Evolutionary conservation across 169 alveolate genomes (phyloP), one percentile per base, ranked within the genome.

Genomic region (Plasmodium sp.): DNA sequence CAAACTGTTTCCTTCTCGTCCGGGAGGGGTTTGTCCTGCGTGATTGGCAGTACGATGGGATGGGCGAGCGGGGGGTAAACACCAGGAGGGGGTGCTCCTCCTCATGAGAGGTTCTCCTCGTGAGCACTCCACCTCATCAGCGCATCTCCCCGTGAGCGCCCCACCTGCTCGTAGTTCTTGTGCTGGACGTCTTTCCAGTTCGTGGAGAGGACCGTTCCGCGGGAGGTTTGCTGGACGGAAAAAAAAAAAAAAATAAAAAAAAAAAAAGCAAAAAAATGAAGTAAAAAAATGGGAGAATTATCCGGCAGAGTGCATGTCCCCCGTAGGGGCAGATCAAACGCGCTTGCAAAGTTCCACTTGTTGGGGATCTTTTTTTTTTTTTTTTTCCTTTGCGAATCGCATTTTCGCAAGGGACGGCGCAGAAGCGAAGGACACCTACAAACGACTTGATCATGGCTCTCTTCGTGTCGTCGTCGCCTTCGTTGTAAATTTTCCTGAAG

Each of bases 391-490:
- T 45, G n/a, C n/a, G 39, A 27, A 0, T 14, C 75, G 75, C 4
- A 9, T 62, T n/a, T 12, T 62, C 18, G 9, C 22, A 62, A 12
- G 58, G 58, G 56, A 45, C n/a, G 62, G 22, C 62, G 62, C 62
- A 12, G 62, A 51, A 51, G 16, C 22, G 27, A 2, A 16, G 12
- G 62, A 27, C 80, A 72, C 81, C 12, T 84, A 84, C 93, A 16
- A 84, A 84, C 1, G 93, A 84, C 54, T 84, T 84, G 18, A 84
- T 74, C 93, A 84, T 84, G 79, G 93, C 93, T 5, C 93, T 51
- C 54, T 74, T 84, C 31, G 84, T 73, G n/a, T 84, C 93, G 7
- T 84, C 93, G 18, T 84, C 93, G 31, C 93, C 93, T 5, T 84
- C 93, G 41, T 84, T 74, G 10, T 84, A 84, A 31, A 84, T 84